These are phyloP conservation scores for Cynara cardunculus DNA, from an alignment of 129 eudicot genomes.

Conservation along the genomic window DNA sequence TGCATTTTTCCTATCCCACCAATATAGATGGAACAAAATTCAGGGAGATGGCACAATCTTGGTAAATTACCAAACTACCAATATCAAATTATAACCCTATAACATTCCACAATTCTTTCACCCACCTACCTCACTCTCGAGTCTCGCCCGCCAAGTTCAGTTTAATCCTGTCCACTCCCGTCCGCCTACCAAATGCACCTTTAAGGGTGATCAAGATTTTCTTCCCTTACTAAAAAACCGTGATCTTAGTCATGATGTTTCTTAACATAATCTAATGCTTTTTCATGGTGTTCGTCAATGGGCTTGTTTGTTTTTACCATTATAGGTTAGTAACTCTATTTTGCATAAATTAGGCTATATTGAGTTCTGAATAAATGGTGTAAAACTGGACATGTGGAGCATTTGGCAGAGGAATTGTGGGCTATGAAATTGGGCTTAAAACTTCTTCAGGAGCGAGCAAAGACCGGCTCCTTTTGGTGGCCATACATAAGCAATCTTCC, in stretches of 20 bases:
- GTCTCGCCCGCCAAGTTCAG: too few relatives aligned
- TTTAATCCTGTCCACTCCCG: not conserved
- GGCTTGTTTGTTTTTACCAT: constrained; percentile 19
- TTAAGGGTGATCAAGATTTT: not conserved
- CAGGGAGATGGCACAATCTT: not conserved
- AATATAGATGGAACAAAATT: not conserved
- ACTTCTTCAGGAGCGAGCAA: constrained; percentile 95
- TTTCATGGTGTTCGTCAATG: not conserved
- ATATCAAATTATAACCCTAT: too few relatives aligned
- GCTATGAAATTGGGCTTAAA: constrained; percentile 87
- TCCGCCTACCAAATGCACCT: not conserved
- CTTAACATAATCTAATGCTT: not conserved
- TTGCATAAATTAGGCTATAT: constrained; percentile 59
- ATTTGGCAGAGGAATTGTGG: constrained; percentile 99
- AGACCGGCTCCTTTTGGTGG: constrained; percentile 92
- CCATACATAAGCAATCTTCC: constrained; percentile 98
- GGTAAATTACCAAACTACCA: not conserved
- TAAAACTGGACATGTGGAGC: constrained; percentile 86
- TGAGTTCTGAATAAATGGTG: constrained; percentile 73
- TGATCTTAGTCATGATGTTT: not conserved
- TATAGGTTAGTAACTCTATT: constrained; percentile 37
- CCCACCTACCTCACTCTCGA: too few relatives aligned
- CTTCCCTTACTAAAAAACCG: not conserved
- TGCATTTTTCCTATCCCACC: too few relatives aligned
- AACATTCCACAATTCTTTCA: too few relatives aligned